Conservation (phyloP, 108 stramenopile species). For the Pseudonitzschia delicatissima region DNA sequence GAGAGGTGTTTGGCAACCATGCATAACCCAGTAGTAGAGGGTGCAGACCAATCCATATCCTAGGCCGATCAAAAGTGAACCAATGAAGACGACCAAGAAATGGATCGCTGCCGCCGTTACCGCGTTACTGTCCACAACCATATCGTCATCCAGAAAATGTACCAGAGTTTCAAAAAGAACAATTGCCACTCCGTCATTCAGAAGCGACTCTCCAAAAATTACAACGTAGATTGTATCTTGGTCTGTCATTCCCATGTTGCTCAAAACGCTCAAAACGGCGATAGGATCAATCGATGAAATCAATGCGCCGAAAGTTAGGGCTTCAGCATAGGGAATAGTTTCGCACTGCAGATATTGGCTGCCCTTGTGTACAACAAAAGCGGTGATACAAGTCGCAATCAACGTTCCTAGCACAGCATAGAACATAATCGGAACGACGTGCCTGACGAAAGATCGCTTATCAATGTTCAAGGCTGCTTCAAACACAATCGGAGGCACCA, state of each 20-base stretch:
- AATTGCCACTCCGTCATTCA: constrained; percentile 94
- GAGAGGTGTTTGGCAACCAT: constrained; percentile 62
- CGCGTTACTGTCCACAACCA: constrained; percentile 62
- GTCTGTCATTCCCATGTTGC: constrained; percentile 79
- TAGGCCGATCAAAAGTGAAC: constrained; percentile 77
- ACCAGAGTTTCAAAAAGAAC: constrained; percentile 80
- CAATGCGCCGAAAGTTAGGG: constrained; percentile 79
- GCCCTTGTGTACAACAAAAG: constrained; percentile 63
- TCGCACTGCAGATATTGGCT: constrained; percentile 36
- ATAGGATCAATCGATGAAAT: constrained; percentile 90
- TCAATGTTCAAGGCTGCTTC: constrained; percentile 86
- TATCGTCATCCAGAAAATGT: constrained; percentile 78
- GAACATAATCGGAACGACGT: constrained; percentile 74
- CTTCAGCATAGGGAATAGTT: constrained; percentile 64
- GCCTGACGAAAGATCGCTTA: constrained; percentile 71
- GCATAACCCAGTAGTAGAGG: constrained; percentile 79
- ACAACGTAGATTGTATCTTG: constrained; percentile 72
- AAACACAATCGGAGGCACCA: constrained; percentile 91
- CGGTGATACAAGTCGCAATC: constrained; percentile 71
- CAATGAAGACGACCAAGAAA: constrained; percentile 82
- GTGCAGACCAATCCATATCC: constrained; percentile 58
- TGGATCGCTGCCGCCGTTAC: constrained; percentile 64
- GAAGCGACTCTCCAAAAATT: constrained; percentile 92
- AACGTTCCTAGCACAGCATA: constrained; percentile 83
- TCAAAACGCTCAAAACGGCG: constrained; percentile 82